phyloP scores from a whole-genome alignment of 148 eudicot genomes.

The Drosera capensis region DNA sequence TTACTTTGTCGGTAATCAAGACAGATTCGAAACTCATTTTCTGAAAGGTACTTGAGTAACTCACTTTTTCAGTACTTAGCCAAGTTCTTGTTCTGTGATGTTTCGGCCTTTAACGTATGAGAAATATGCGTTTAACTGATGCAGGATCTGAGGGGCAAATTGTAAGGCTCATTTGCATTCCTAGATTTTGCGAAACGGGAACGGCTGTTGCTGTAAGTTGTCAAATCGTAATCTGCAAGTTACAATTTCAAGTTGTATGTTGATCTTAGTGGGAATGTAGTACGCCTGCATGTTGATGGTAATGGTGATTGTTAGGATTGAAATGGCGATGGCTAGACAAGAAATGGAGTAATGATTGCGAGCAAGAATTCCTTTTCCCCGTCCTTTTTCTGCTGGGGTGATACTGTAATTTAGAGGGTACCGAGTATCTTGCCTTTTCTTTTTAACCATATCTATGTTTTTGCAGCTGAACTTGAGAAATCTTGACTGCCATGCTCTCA shows the following conservation, averaged over 20 bases:
- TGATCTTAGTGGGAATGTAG: no score
- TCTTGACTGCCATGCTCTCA: constrained; percentile 80
- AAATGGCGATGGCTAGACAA: no score
- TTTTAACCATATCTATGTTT: no score
- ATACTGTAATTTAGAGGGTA: no score
- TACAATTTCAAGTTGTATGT: no score
- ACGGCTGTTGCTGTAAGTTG: constrained; percentile 61
- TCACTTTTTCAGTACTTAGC: background rate
- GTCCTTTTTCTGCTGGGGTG: background rate
- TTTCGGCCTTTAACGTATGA: no score
- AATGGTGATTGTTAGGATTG: no score
- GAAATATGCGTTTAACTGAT: no score
- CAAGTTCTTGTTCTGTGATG: background rate
- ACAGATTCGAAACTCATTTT: constrained; percentile 38
- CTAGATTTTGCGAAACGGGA: constrained; percentile 80
- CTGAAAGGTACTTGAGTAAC: constrained; percentile 30
- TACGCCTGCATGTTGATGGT: no score
- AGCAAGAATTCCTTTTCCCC: no score
- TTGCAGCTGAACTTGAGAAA: constrained; percentile 76
- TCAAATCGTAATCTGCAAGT: constrained; percentile 1
- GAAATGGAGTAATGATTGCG: no score
- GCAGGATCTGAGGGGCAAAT: constrained; percentile 82
- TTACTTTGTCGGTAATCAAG: constrained; percentile 86
- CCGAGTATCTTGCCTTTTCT: no score
- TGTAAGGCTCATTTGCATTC: constrained; percentile 63